Base-by-base conservation (phyloP, 2,329 filamentous ascomycete species). In the Botrytis tulipae region DNA sequence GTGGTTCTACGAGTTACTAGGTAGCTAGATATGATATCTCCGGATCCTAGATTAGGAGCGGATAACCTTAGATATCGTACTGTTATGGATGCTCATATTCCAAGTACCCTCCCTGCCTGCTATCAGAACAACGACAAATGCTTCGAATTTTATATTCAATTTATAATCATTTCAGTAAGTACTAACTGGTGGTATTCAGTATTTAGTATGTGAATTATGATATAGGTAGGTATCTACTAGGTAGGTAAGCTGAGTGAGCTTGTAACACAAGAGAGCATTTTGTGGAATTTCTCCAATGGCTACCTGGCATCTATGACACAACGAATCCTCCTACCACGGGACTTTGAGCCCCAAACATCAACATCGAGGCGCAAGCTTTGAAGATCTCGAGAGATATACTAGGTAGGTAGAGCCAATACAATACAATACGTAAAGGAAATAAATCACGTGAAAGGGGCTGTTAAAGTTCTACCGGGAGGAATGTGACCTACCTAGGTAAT, bases 241-340 rank as follows among this genome's bases (percentile, higher is more conserved):
- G 4, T 67, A 67, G 51, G 16, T 67, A 67, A 54, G 65, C 65
- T 54, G 65, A 67, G 65, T 40, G 32, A 67, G 44, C 44, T n/a
- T 37, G 35, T 46, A 46, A 46, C 20, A 46, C 4, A 46, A 3
- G 32, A 22, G 18, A 37, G 14, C 7, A 5, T 51, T 20, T 37
- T 20, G 32, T 51, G 32, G 32, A 67, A 67, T 51, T 44, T 32
- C 25, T 44, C 44, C 4, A 25, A 35, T 46, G 35, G 16, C 44
- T 48, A 48, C 46, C 46, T 48, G 16, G 20, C 22, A 48, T 48
- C 20, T 25, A 25, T 48, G 46, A 37, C 29, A 51, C n/a, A 20
- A 40, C 16, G 8, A 40, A 54, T 20, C 18, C 46, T 25, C 29
- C 22, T n/a, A 40, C 25, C 32, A 29, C 46, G 20, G 22, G 16